Base-by-base conservation (phyloP, 1,284 basidiomycete genomes). In the Apiotrichum mycotoxinovorans region DNA sequence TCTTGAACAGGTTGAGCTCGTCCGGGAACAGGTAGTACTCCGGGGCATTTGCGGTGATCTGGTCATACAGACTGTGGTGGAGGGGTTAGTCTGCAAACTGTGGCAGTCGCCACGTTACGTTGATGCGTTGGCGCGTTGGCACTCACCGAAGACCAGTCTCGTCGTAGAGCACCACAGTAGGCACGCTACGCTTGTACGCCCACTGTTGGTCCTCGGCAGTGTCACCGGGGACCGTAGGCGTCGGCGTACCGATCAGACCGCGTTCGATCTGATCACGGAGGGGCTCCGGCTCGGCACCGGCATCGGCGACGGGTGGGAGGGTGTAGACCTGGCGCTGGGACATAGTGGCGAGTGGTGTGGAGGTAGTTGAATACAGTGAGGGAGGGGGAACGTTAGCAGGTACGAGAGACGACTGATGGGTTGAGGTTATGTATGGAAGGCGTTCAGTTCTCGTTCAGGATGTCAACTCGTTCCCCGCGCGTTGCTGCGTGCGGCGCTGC, bases 1-100 rank as follows among this genome's bases (percentile, higher is more conserved):
- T 68, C 54, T 79, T 73, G 56, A 83, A 72, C 35, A 83, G 76
- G 49, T 78, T 73, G 34, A 80, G 72, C 68, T 83, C 82, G 35
- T 80, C 79, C 5, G 72, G 78, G 75, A 93, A 96, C 22, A 91
- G 82, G 72, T 98, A 98, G 74, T 98, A 97, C 64, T 93, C 91
- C 11, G 84, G 82, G 0, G 83, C 88, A 42, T 86, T 79, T 17
- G 87, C 87, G 0, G 91, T 93, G 58, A 95, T 89, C 51, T 83
- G 81, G 78, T 78, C 76, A 53, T 78, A 78, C 27, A 78, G 63
- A 51, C 74, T 73, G 49, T 26, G 12, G n/a, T n/a, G n/a, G n/a
- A n/a, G n/a, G n/a, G n/a, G n/a, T n/a, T n/a, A n/a, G n/a, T n/a
- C n/a, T n/a, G n/a, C n/a, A n/a, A n/a, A n/a, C n/a, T 22, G 50